Percentiles rank a stretch among this genome's conserved stretches.
Conservation (phyloP, 495 filamentous ascomycete genomes). For the Friedmanniomyces endolithicus region DNA sequence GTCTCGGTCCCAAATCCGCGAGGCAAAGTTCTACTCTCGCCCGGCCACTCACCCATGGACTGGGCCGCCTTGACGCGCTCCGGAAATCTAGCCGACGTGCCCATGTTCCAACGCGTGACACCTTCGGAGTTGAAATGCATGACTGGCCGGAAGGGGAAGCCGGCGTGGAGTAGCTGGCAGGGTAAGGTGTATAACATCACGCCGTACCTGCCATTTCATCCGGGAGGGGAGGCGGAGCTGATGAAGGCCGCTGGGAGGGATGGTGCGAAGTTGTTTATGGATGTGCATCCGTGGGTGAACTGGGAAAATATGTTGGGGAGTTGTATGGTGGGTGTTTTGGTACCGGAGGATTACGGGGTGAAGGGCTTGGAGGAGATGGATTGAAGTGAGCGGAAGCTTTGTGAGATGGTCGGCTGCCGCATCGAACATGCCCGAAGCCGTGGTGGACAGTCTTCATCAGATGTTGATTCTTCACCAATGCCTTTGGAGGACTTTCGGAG, state of each 20-base stretch:
- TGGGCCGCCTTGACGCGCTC: slow-evolving; percentile 66
- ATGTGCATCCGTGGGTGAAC: slow-evolving; percentile 96
- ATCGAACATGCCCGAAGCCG: too few relatives aligned
- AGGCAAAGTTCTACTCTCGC: slow-evolving; percentile 57
- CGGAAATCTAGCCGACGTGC: slow-evolving; percentile 47
- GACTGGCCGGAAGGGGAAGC: slow-evolving; percentile 66
- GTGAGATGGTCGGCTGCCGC: too few relatives aligned
- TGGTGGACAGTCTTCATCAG: too few relatives aligned
- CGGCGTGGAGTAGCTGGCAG: slow-evolving; percentile 78
- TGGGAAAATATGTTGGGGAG: slow-evolving; percentile 84
- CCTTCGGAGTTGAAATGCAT: slow-evolving; percentile 62
- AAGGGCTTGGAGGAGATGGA: slow-evolving; percentile 28
- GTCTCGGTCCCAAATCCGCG: slow-evolving; percentile 26
- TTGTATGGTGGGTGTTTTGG: slow-evolving; percentile 75
- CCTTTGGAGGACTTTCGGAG: too few relatives aligned
- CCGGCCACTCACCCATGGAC: slow-evolving; percentile 86
- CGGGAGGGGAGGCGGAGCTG: slow-evolving; percentile 78
- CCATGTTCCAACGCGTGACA: slow-evolving; percentile 51
- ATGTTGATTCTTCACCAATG: too few relatives aligned
- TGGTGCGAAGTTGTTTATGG: slow-evolving; percentile 68
- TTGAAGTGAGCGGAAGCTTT: slow-evolving; percentile 7
- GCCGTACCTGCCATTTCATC: slow-evolving; percentile 82
- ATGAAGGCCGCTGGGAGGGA: slow-evolving; percentile 68
- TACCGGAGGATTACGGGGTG: slow-evolving; percentile 55
- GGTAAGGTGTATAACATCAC: slow-evolving; percentile 89